Evolutionary conservation across 768 basidiomycete species (phyloP).

Genomic region (Leccinum subgranulosum): DNA sequence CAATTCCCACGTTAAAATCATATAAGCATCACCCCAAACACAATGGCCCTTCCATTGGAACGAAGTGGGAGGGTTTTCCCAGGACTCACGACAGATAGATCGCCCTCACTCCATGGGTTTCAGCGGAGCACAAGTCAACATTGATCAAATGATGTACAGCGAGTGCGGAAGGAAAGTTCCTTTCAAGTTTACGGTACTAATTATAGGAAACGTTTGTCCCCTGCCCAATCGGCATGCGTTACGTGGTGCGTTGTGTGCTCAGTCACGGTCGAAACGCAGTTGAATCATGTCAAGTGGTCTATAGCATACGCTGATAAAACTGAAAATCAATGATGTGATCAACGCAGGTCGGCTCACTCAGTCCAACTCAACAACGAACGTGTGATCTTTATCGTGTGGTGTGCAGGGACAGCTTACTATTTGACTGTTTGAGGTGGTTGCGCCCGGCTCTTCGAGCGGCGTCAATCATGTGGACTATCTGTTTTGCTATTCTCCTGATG

Average conservation of each 20-base stretch:
- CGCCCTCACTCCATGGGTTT: neutral
- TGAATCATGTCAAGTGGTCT: neutral
- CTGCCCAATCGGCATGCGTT: neutral
- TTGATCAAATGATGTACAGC: neutral
- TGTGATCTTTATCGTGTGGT: neutral
- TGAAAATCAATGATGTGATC: neutral
- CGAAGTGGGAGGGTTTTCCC: too few relatives aligned
- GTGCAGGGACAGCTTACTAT: neutral
- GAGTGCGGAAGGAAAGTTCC: neutral
- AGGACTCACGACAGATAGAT: neutral
- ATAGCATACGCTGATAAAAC: neutral
- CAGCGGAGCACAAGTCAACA: neutral
- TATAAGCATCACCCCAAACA: too few relatives aligned
- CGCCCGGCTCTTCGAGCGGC: neutral
- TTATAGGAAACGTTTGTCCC: conserved; percentile 4
- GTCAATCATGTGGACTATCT: neutral
- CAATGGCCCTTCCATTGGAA: too few relatives aligned
- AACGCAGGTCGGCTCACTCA: neutral
- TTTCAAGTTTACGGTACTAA: neutral
- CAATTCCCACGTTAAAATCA: too few relatives aligned
- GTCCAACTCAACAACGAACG: neutral
- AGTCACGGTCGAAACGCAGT: neutral
- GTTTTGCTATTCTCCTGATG: conserved; percentile 1
- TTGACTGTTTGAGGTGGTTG: neutral
- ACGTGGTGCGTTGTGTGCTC: neutral